Base-by-base conservation (phyloP, 2,329 filamentous ascomycete species). In the Westerdykella ornata region DNA sequence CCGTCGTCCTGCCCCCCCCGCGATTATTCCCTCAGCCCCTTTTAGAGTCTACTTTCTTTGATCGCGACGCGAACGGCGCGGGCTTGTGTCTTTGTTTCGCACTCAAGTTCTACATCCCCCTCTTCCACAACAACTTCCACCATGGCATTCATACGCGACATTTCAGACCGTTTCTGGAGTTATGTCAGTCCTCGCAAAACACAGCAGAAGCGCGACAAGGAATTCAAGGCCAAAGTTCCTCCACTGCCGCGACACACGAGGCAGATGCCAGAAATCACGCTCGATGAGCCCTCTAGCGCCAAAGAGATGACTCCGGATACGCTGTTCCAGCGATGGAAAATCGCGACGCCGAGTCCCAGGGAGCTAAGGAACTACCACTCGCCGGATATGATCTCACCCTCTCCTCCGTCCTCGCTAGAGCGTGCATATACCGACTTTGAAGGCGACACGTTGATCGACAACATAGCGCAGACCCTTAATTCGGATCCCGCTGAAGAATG, bases 121-220 rank as follows among this genome's bases (percentile, higher is more conserved):
- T 11, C 30, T 33, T 14, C 14, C 6, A 15, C 30, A 17, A 9
- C 9, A 13, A 9, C 36, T 16, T 18, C 26, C 22, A 45, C 19
- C 34, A 66, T 66, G 63, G 53, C 56, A 7, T 56, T 63, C 35
- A 45, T 66, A 17, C 49, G 52, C 39, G 43, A 52, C 32, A 48
- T 70, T 5, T 60, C 65, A 7, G 57, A 63, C 37, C 56, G 54
- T 36, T 53, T 72, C 42, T 71, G 67, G 68, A 57, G 59, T 42
- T 68, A 65, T 44, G 55, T 71, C 37, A 69, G 67, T 38, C 69
- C 69, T 9, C 56, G 57, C 35, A 71, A 70, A 51, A 63, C 63
- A 7, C 50, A 62, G 43, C 30, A 33, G 3, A 54, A 56, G 8
- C 60, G 63, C 16, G 53, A 65, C 17, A 63, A 66, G 42, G 57